These are phyloP conservation scores for Arthrobotrys iridis DNA, from an alignment of 2,329 filamentous ascomycete species.

Conservation along the genomic window DNA sequence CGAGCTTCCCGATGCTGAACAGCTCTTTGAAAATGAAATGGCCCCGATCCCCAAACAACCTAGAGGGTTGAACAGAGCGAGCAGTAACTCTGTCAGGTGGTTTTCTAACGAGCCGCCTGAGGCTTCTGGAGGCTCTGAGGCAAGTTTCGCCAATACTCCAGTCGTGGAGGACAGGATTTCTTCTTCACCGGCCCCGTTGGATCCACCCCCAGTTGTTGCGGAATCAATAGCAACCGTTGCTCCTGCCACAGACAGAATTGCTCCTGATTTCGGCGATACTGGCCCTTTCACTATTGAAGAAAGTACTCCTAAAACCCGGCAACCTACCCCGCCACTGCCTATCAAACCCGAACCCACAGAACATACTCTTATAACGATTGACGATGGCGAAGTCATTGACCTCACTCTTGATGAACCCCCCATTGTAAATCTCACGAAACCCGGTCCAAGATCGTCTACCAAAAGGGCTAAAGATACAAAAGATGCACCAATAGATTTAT, in stretches of 20 bases:
- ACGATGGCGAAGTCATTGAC: slow-evolving; percentile 47
- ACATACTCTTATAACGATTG: neutral
- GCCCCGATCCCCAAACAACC: neutral
- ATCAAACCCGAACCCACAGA: neutral
- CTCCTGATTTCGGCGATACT: neutral
- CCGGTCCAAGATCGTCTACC: neutral
- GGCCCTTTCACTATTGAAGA: neutral
- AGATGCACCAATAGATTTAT: neutral
- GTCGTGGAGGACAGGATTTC: neutral
- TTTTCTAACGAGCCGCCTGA: slow-evolving; percentile 14
- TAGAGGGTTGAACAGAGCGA: neutral
- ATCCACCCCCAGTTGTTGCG: neutral
- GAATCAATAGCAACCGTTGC: neutral
- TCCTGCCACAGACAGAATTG: neutral
- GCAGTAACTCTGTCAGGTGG: slow-evolving; percentile 16
- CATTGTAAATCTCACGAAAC: neutral
- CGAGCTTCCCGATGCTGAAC: neutral
- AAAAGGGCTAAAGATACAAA: neutral
- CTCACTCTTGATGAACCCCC: slow-evolving; percentile 54
- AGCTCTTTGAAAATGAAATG: neutral
- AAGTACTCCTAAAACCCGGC: neutral
- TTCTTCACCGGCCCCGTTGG: neutral
- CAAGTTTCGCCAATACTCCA: neutral
- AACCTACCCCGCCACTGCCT: slow-evolving; percentile 4
- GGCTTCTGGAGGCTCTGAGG: neutral